Evolutionary conservation across 148 eudicot genomes (phyloP).

Genomic region (Fagopyrum esculentum): DNA sequence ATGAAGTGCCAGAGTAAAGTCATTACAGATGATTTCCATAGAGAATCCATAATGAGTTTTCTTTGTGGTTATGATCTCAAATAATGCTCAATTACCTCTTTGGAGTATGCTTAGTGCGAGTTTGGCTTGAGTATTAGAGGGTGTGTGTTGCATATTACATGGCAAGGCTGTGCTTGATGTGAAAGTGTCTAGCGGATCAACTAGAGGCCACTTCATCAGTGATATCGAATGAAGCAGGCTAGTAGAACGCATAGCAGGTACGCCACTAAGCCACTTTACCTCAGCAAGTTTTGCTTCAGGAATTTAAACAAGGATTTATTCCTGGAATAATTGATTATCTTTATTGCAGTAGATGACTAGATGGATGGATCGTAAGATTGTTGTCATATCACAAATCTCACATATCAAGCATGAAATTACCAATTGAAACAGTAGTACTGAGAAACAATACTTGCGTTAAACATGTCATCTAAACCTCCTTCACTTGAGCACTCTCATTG

Average conservation of each 20-base stretch:
- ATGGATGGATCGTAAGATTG: neutral
- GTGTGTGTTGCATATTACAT: no score
- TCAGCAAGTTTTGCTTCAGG: no score
- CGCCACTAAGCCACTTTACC: no score
- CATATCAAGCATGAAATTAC: neutral
- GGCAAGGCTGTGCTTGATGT: no score
- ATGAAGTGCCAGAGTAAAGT: neutral
- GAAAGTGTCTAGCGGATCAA: no score
- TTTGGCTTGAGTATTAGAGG: no score
- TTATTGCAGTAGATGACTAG: neutral
- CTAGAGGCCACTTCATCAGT: no score
- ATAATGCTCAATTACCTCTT: neutral
- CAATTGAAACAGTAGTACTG: neutral
- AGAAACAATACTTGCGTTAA: neutral
- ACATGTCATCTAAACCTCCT: slow-evolving; percentile 4
- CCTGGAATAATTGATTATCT: neutral
- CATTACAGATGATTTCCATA: neutral
- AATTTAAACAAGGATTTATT: neutral
- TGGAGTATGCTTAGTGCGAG: neutral
- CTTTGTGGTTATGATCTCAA: neutral
- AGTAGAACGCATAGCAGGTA: no score
- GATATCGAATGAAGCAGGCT: no score
- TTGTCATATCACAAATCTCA: neutral
- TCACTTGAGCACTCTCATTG: neutral
- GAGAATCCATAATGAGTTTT: neutral